Conservation (phyloP, 2,329 filamentous ascomycete genomes). For the Chrysoporthe austroafricana region DNA sequence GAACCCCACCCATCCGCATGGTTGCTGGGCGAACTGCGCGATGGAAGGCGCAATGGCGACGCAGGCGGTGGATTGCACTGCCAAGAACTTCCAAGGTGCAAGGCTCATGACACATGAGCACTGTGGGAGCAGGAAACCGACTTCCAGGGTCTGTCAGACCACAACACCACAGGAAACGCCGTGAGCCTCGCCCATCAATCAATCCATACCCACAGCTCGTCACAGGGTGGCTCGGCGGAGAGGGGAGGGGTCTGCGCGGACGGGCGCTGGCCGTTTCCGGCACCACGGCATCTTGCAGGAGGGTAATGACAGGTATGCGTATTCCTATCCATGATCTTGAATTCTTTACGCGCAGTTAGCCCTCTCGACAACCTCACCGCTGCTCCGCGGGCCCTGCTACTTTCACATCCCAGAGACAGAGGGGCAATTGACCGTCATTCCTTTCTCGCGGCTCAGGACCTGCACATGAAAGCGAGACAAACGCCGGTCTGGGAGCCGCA, state of each 20-base stretch:
- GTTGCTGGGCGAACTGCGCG: conserved; percentile 7
- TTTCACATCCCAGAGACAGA: background rate
- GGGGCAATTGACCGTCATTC: background rate
- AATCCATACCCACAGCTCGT: no score
- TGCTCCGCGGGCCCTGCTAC: background rate
- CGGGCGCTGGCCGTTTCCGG: no score
- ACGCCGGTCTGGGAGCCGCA: background rate
- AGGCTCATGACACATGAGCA: background rate
- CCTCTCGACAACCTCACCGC: background rate
- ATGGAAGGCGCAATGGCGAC: conserved; percentile 1
- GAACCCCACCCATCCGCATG: conserved; percentile 14
- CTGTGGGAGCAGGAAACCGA: conserved; percentile 8
- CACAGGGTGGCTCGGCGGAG: no score
- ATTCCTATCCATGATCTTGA: background rate
- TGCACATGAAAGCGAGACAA: conserved; percentile 20
- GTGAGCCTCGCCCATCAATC: no score
- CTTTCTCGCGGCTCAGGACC: conserved; percentile 12
- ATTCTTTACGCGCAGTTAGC: background rate
- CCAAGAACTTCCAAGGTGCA: background rate
- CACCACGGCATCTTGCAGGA: no score
- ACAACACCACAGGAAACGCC: no score
- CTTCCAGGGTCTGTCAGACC: background rate
- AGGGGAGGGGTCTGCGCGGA: no score
- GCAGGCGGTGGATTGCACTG: background rate
- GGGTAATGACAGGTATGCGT: no score